Conservation (phyloP, 2,329 filamentous ascomycete genomes). For the Lachnellula subtilissima region DNA sequence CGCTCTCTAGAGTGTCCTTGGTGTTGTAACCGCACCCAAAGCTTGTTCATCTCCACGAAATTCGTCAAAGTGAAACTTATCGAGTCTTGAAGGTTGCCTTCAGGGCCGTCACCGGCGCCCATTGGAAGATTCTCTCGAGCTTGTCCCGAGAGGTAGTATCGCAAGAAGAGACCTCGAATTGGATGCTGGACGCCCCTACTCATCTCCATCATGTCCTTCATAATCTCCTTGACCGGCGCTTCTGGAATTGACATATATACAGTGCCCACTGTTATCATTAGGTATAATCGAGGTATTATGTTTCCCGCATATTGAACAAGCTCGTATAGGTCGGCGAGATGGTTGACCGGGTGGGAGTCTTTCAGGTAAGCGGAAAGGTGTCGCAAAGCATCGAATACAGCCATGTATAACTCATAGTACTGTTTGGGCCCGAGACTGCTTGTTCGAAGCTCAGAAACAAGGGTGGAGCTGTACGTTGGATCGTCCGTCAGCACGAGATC, state of each 20-base stretch:
- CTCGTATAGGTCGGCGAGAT: conserved; percentile 96
- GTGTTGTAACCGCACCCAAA: conserved; percentile 96
- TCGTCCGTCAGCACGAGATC: conserved; percentile 27
- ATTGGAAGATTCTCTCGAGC: conserved; percentile 83
- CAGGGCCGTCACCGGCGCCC: conserved; percentile 80
- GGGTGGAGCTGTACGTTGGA: conserved; percentile 66
- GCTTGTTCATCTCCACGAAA: conserved; percentile 99
- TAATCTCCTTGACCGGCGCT: conserved; percentile 97
- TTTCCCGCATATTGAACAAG: conserved; percentile 98
- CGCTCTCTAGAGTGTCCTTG: conserved; percentile 94
- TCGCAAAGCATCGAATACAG: conserved; percentile 94
- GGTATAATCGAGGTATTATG: conserved; percentile 90
- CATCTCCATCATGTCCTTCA: conserved; percentile 99
- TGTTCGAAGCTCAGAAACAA: conserved; percentile 96
- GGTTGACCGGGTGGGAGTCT: conserved; percentile 95
- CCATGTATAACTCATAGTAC: conserved; percentile 99
- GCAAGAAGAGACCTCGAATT: conserved; percentile 86
- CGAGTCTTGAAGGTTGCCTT: conserved; percentile 93
- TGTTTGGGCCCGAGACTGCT: conserved; percentile 98
- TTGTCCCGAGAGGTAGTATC: conserved; percentile 95
- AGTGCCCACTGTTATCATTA: conserved; percentile 98
- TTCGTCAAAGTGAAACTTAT: conserved; percentile 98
- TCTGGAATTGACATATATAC: conserved; percentile 99
- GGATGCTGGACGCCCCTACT: conserved; percentile 96
- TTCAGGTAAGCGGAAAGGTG: conserved; percentile 94